Conservation (phyloP, 208 protist species). For the Porcisia hertigi region DNA sequence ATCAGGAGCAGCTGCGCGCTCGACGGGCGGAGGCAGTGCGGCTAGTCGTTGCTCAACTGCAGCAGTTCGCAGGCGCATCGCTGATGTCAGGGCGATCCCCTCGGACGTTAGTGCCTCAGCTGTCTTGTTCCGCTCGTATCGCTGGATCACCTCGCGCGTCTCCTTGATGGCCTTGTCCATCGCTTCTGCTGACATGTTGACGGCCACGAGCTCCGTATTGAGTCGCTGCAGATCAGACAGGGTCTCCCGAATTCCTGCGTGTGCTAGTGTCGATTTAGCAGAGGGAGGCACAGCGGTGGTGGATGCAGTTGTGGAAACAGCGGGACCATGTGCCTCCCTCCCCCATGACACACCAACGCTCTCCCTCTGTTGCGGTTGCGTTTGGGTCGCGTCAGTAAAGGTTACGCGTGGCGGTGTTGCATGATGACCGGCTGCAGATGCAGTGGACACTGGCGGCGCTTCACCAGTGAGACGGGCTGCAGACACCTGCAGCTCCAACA, state of each 20-base stretch:
- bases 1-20: neutral
- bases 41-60: constrained; percentile 63
- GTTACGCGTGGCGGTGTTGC: neutral
- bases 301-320: neutral
- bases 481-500: constrained; percentile 65
- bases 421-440: neutral
- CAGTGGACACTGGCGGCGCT: neutral
- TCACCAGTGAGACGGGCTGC: constrained; percentile 33
- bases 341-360: constrained; percentile 21
- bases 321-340: neutral
- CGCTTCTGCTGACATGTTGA: constrained; percentile 63
- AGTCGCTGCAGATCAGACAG: constrained; percentile 62
- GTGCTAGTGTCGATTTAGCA: neutral
- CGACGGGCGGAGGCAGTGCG: constrained; percentile 13
- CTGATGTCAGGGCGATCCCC: constrained; percentile 50
- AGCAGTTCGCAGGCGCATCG: constrained; percentile 54
- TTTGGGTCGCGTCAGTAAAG: neutral
- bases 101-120: constrained; percentile 50
- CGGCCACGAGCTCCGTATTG: constrained; percentile 58
- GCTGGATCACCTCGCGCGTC: constrained; percentile 58
- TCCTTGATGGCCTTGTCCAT: constrained; percentile 81
- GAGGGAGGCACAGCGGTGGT: neutral
- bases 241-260: constrained; percentile 46
- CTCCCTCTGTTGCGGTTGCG: neutral
- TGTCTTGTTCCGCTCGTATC: constrained; percentile 49